Conservation (phyloP, 2,329 filamentous ascomycete genomes). For the Fusarium sarcochroum region DNA sequence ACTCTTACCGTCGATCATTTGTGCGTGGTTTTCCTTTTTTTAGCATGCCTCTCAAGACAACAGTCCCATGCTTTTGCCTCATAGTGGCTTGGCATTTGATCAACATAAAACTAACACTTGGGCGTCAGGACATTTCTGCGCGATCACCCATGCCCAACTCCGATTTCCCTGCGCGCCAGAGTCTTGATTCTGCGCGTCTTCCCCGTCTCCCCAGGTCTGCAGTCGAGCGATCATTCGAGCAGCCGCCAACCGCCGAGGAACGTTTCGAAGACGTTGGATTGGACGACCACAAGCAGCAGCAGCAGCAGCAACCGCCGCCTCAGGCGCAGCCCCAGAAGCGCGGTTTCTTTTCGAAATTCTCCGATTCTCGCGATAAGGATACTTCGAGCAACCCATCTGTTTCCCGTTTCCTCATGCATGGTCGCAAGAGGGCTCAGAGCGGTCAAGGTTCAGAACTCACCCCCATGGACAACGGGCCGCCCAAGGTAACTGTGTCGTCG, state of each 20-base stretch:
- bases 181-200: slow-evolving; percentile 81
- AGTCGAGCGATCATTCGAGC: slow-evolving; percentile 70
- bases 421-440: slow-evolving; percentile 76
- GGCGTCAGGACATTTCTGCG: slow-evolving; percentile 85
- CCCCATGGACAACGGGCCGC: slow-evolving; percentile 64
- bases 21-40: slow-evolving; percentile 66
- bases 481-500: slow-evolving; percentile 47
- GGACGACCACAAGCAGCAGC: slow-evolving; percentile 74
- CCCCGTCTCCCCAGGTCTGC: slow-evolving; percentile 74
- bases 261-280: slow-evolving; percentile 92
- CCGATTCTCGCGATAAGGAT: slow-evolving; percentile 66
- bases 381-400: slow-evolving; percentile 56
- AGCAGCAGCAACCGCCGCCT: slow-evolving; percentile 14
- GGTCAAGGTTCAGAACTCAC: slow-evolving; percentile 80
- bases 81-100: not conserved
- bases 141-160: slow-evolving; percentile 79
- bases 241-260: slow-evolving; percentile 80
- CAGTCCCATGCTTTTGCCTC: not conserved
- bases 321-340: slow-evolving; percentile 64
- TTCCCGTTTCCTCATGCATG: slow-evolving; percentile 76
- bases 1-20: slow-evolving; percentile 95
- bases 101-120: slow-evolving; percentile 38
- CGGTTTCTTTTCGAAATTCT: slow-evolving; percentile 83
- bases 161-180: slow-evolving; percentile 78
- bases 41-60: not conserved